Evolutionary conservation across 805 yeast species (phyloP), one percentile per base, ranked within the genome.

Genomic region (Candida insectorum): DNA sequence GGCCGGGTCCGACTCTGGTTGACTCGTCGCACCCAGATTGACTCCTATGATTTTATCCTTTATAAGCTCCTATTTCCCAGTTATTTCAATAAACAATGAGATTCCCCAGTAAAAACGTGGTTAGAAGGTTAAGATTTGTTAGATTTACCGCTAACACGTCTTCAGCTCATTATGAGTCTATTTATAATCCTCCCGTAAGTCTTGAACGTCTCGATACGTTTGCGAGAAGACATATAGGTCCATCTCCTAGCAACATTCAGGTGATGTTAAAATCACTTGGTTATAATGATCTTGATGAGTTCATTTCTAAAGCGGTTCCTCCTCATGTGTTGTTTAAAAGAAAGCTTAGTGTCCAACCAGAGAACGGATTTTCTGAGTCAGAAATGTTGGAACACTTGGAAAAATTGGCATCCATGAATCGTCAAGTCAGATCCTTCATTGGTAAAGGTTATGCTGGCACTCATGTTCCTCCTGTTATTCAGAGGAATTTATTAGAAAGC

Each of bases 391-490:
- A 68, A 2, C 81, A 85, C 44, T 65, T 91, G 44, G 68, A 73
- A 39, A 64, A 69, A 34, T 66, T 93, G 33, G 96, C 96, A 0
- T 54, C 66, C 26, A 80, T 86, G 56, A 93, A 93, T 67, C 75
- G 75, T 49, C 71, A 83, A 22, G 74, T 75, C 43, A 77, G 77
- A 59, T 77, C 89, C 25, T 81, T 80, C 47, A 91, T 93, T 39
- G 98, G 98, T 42, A 85, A 85, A 56, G 98, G 98, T 25, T 93
- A 91, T 61, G 84, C 86, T 48, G 95, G 95, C 39, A 91, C 97
- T 0, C 69, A 75, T 33, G 67, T 86, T 28, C 98, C 98, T 0
- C 83, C 95, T 2, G 96, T 91, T 22, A 85, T 93, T 47, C 94
- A 86, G 66, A 79, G 98, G 56, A 93, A 93, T 52, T 61, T 93